phyloP scores from a whole-genome alignment of 495 filamentous ascomycete species.

The Pyrenopolyporus hunteri region DNA sequence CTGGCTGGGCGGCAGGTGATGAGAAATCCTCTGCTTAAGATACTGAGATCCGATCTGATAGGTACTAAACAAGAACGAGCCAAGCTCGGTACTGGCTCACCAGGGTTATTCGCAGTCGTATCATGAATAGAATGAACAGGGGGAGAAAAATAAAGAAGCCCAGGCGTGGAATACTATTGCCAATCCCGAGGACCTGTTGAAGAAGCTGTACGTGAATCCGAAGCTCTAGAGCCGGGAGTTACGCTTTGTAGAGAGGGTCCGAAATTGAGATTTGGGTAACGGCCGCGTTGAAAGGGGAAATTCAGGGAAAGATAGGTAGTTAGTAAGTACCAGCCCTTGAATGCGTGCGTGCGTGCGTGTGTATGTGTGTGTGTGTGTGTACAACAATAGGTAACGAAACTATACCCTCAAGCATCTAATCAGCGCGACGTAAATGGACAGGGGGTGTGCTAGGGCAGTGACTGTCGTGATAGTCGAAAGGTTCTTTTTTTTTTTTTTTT shows the following conservation, averaged over 20 bases:
- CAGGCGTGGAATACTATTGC: background rate
- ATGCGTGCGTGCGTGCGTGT: too few relatives aligned
- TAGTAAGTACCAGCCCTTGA: constrained; percentile 1
- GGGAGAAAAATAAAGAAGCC: too few relatives aligned
- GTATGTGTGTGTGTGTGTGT: background rate
- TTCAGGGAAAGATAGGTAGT: constrained; percentile 8
- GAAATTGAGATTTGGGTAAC: constrained; percentile 28
- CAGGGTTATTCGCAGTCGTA: constrained; percentile 8
- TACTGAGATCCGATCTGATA: constrained; percentile 4
- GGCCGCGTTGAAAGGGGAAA: constrained; percentile 14
- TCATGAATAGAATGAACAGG: constrained; percentile 9
- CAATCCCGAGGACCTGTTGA: constrained; percentile 2
- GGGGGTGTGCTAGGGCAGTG: constrained; percentile 15
- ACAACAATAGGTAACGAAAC: constrained; percentile 16
- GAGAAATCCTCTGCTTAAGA: constrained; percentile 2
- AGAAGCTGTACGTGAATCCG: background rate
- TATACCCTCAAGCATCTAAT: constrained; percentile 16
- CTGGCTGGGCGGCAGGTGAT: background rate
- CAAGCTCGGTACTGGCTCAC: constrained; percentile 8
- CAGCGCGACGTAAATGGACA: constrained; percentile 16
- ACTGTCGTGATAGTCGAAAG: constrained; percentile 26
- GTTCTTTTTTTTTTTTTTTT: constrained; percentile 7
- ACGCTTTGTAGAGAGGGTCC: constrained; percentile 33
- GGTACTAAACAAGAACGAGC: background rate
- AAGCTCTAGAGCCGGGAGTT: constrained; percentile 14